phyloP scores from a whole-genome alignment of 73 alveolate species.

The Symbiodinium pilosum region DNA sequence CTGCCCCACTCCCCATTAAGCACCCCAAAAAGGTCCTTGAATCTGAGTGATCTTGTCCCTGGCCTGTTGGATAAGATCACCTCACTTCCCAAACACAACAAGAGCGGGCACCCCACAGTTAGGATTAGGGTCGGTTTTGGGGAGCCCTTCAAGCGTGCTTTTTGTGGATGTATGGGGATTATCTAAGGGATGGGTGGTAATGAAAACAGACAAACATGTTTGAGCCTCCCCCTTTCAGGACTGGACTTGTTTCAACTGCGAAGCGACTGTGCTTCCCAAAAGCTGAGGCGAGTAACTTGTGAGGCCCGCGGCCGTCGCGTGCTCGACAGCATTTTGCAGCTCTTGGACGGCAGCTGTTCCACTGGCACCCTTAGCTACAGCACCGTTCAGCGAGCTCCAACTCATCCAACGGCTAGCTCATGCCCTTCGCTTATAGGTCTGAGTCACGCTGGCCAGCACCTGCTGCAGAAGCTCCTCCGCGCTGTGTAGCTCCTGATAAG shows the following conservation, averaged over 20 bases:
- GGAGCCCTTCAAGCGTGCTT: too few species aligned
- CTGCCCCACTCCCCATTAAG: neutral
- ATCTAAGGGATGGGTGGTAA: too few species aligned
- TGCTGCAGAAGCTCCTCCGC: constrained; percentile 11
- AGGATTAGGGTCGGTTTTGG: too few species aligned
- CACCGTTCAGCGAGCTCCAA: neutral
- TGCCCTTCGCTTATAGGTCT: too few species aligned
- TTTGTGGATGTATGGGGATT: too few species aligned
- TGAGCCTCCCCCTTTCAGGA: too few species aligned
- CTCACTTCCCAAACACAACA: neutral
- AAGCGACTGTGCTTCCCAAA: neutral
- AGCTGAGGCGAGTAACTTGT: neutral
- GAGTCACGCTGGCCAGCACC: neutral
- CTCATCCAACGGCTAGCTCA: neutral
- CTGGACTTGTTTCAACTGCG: too few species aligned
- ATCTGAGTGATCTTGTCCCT: constrained; percentile 43
- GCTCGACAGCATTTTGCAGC: constrained; percentile 71
- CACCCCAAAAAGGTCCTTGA: neutral
- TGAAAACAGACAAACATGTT: too few species aligned
- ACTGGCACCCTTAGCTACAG: constrained; percentile 6
- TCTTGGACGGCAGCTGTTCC: neutral
- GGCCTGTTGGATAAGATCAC: constrained; percentile 59
- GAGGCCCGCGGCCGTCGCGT: constrained; percentile 46
- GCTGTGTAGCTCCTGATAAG: neutral
- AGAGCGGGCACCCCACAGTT: neutral